Percentiles rank a stretch among this genome's conserved stretches.
phyloP scores from a whole-genome alignment of 306 rosid species.

The Styphnolobium japonicum region DNA sequence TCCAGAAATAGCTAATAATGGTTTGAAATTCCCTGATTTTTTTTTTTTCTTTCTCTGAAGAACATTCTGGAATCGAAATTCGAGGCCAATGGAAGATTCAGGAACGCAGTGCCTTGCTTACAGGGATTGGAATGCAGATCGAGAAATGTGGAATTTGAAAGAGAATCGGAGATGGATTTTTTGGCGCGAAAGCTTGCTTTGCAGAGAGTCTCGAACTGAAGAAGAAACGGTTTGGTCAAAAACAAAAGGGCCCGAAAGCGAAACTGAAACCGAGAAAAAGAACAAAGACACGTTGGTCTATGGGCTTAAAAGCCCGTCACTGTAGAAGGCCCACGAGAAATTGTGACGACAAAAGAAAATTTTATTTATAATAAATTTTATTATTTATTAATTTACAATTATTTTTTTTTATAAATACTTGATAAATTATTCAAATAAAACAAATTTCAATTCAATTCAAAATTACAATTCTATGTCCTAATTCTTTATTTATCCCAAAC shows the following conservation, averaged over 20 bases:
- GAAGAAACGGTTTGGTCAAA: neutral
- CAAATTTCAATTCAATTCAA: no score
- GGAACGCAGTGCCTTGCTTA: constrained; percentile 14
- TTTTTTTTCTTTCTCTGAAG: neutral
- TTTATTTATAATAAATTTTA: no score
- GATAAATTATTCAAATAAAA: no score
- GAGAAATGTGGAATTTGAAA: constrained; percentile 17
- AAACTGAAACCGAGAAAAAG: neutral
- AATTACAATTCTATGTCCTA: no score
- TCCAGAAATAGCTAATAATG: neutral
- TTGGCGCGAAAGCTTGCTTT: constrained; percentile 48
- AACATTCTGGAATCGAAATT: neutral
- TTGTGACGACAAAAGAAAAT: no score
- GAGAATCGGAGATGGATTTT: constrained; percentile 18
- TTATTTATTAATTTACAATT: no score
- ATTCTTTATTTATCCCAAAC: no score
- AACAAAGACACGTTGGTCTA: neutral
- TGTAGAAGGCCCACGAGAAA: neutral
- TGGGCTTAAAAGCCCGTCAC: neutral
- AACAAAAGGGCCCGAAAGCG: neutral
- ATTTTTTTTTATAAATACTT: no score
- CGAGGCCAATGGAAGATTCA: neutral
- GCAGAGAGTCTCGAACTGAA: neutral
- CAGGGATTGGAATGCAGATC: constrained; percentile 13
- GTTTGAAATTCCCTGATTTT: constrained; percentile 21